Percentiles rank a stretch among this genome's conserved stretches.
Conservation (phyloP, 2,329 filamentous ascomycete species). For the Diaporthe sp. region DNA sequence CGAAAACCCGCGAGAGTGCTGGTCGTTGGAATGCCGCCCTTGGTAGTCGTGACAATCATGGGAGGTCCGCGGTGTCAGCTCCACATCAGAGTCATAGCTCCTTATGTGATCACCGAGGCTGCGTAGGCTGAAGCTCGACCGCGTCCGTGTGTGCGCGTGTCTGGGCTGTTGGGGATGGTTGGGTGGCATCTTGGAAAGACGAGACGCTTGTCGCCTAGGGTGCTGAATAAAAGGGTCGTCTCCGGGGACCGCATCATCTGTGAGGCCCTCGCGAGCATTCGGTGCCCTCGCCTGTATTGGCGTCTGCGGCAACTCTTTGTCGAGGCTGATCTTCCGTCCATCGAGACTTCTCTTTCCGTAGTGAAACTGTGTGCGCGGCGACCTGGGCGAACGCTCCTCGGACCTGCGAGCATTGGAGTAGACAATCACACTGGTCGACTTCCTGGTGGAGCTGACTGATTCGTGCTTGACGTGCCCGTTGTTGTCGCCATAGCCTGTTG, state of each 20-base stretch:
- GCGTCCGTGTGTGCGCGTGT: slow-evolving; percentile 56
- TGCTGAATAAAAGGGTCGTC: slow-evolving; percentile 69
- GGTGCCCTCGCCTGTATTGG: slow-evolving; percentile 71
- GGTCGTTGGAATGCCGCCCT: slow-evolving; percentile 39
- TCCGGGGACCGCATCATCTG: slow-evolving; percentile 71
- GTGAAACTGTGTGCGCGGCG: slow-evolving; percentile 41
- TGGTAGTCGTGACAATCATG: slow-evolving; percentile 49
- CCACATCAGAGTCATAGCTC: slow-evolving; percentile 47
- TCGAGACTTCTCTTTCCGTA: slow-evolving; percentile 48
- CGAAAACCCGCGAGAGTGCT: slow-evolving; percentile 57
- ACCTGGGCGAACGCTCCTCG: slow-evolving; percentile 47
- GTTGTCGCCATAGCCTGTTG: slow-evolving; percentile 50
- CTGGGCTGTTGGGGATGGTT: slow-evolving; percentile 48
- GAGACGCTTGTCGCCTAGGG: slow-evolving; percentile 65
- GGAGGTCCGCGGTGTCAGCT: slow-evolving; percentile 52
- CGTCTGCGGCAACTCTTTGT: slow-evolving; percentile 57
- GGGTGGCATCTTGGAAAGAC: slow-evolving; percentile 64
- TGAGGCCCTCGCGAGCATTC: slow-evolving; percentile 72
- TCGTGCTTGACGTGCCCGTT: slow-evolving; percentile 49
- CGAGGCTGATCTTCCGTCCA: slow-evolving; percentile 56
- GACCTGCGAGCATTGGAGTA: slow-evolving; percentile 56
- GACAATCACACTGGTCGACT: slow-evolving; percentile 66
- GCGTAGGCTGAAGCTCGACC: slow-evolving; percentile 59
- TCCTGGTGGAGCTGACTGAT: slow-evolving; percentile 54
- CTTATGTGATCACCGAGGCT: slow-evolving; percentile 53